Percentiles rank a stretch among this genome's conserved stretches.
These are phyloP conservation scores for Rutstroemia sp. DNA, from an alignment of 2,329 filamentous ascomycete genomes.

Conservation along the genomic window DNA sequence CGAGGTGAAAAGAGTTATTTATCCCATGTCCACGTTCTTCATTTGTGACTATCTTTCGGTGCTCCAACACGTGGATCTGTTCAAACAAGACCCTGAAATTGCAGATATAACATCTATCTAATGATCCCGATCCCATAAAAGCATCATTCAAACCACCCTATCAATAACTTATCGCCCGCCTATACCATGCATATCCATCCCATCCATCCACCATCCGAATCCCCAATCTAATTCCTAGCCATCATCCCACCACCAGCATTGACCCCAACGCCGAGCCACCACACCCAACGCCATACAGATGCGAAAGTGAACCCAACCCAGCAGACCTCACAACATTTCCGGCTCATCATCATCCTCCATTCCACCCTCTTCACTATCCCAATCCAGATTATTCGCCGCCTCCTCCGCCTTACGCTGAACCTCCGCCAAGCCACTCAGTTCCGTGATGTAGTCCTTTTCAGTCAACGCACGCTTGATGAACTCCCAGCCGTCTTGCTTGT, in stretches of 20 bases:
- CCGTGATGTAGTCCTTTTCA: slow-evolving; percentile 71
- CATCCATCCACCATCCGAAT: neutral
- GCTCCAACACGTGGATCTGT: too few relatives aligned
- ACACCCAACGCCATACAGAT: slow-evolving; percentile 3
- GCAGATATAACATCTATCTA: too few relatives aligned
- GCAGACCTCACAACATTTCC: slow-evolving; percentile 22
- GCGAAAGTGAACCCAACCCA: neutral
- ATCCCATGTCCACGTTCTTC: too few relatives aligned
- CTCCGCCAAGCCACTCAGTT: slow-evolving; percentile 66
- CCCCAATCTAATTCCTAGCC: neutral
- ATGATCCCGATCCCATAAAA: too few relatives aligned
- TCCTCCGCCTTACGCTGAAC: slow-evolving; percentile 55
- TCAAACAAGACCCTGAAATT: too few relatives aligned
- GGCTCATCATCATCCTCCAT: slow-evolving; percentile 49
- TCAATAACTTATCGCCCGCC: neutral
- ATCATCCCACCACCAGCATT: neutral
- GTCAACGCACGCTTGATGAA: slow-evolving; percentile 70
- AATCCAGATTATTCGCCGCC: slow-evolving; percentile 45
- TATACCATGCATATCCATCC: neutral
- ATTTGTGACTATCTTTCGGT: too few relatives aligned
- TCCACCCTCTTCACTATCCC: slow-evolving; percentile 48
- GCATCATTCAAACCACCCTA: neutral
- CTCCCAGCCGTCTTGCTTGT: slow-evolving; percentile 61
- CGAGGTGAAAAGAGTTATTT: too few relatives aligned
- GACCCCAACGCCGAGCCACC: neutral